phyloP scores from a whole-genome alignment of 1,139 yeast genomes.

The Saccharomyces hybrid region DNA sequence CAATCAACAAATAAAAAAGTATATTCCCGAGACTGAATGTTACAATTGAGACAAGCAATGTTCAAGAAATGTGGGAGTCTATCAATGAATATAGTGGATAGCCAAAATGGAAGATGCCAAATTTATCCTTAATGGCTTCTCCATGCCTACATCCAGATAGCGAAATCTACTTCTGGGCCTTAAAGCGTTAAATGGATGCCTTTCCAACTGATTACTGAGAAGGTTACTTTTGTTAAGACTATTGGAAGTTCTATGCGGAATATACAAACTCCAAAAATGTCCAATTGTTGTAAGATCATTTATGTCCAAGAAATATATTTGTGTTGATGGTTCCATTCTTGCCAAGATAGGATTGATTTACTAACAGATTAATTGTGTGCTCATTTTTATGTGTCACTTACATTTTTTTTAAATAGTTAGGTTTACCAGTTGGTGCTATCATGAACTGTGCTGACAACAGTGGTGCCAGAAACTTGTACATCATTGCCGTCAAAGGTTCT shows the following conservation, averaged over 20 bases:
- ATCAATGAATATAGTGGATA: background rate
- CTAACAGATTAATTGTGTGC: conserved; percentile 15
- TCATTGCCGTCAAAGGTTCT: conserved; percentile 97
- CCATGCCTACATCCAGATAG: background rate
- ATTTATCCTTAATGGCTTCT: background rate
- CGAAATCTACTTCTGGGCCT: background rate
- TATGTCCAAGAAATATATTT: background rate
- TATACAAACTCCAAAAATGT: background rate
- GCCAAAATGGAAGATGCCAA: background rate
- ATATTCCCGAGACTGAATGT: background rate
- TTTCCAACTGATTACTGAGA: background rate
- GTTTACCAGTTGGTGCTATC: conserved; percentile 99
- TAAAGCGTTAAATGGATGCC: background rate
- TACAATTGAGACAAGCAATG: background rate
- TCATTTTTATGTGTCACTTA: conserved; percentile 2
- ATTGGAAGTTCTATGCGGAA: background rate
- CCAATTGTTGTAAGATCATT: background rate
- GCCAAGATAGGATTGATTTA: conserved; percentile 6
- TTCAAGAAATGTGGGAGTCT: background rate
- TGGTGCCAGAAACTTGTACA: conserved; percentile 99
- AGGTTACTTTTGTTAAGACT: background rate
- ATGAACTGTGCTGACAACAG: conserved; percentile 99
- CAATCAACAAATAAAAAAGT: background rate
- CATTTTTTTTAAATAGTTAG: conserved; percentile 49
- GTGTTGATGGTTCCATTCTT: background rate